These are phyloP conservation scores for Alectoria sarmentosa DNA, from an alignment of 495 filamentous ascomycete genomes.

Conservation along the genomic window DNA sequence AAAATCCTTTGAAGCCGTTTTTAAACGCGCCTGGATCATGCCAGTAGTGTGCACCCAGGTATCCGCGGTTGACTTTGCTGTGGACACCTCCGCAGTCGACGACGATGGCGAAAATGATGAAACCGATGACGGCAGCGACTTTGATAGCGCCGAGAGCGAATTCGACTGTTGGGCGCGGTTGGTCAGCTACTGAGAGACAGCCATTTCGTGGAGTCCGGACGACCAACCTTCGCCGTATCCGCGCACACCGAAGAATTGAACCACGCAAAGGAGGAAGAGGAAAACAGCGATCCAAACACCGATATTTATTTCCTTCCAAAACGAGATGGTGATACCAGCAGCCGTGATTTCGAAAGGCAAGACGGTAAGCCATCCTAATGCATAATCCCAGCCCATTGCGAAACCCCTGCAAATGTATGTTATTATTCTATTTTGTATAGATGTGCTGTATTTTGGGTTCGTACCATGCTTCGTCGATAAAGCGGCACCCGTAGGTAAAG, in stretches of 20 bases:
- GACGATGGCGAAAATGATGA: slow-evolving; percentile 66
- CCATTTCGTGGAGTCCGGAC: not conserved
- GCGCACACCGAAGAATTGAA: slow-evolving; percentile 50
- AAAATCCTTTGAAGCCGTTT: slow-evolving; percentile 66
- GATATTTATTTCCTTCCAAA: slow-evolving; percentile 55
- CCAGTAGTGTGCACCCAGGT: slow-evolving; percentile 58
- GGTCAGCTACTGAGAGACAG: slow-evolving; percentile 1
- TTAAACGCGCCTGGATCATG: slow-evolving; percentile 64
- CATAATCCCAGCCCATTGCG: slow-evolving; percentile 60
- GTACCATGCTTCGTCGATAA: slow-evolving; percentile 51
- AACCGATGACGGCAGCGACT: slow-evolving; percentile 54
- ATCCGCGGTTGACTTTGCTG: slow-evolving; percentile 37
- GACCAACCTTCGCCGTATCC: slow-evolving; percentile 67
- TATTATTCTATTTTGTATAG: slow-evolving; percentile 1
- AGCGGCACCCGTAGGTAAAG: slow-evolving; percentile 48
- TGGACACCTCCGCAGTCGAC: slow-evolving; percentile 62
- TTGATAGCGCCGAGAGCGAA: slow-evolving; percentile 43
- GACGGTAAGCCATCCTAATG: slow-evolving; percentile 58
- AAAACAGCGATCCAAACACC: slow-evolving; percentile 65
- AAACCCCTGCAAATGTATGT: slow-evolving; percentile 34
- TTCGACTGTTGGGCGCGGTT: slow-evolving; percentile 29
- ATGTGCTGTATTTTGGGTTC: not conserved
- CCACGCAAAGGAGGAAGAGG: slow-evolving; percentile 32
- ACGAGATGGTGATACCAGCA: slow-evolving; percentile 68
- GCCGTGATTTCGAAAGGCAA: slow-evolving; percentile 64